phyloP scores from a whole-genome alignment of 1,284 basidiomycete genomes.

The Ganoderma meredithae region DNA sequence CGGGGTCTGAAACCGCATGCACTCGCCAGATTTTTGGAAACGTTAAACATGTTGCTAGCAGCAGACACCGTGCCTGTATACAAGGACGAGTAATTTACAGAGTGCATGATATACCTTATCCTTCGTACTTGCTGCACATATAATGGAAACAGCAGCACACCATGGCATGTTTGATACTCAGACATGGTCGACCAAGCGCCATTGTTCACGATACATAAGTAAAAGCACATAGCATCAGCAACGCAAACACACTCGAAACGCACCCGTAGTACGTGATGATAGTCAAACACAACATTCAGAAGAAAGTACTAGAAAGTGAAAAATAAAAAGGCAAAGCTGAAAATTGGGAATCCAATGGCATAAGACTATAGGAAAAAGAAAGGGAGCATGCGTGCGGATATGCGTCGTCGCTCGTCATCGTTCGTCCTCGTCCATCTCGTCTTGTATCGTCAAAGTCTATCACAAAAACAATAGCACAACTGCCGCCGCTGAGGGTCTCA shows the following conservation, averaged over 20 bases:
- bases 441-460: slow-evolving; percentile 14
- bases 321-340: not conserved
- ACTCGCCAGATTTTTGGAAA: not conserved
- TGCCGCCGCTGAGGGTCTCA: slow-evolving; percentile 1
- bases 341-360: not conserved
- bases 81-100: no score
- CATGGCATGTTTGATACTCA: not conserved
- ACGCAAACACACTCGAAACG: not conserved
- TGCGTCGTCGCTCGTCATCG: not conserved
- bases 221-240: slow-evolving; percentile 14
- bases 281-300: slow-evolving; percentile 4
- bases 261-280: not conserved
- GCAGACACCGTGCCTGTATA: no score
- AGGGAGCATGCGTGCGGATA: slow-evolving; percentile 11
- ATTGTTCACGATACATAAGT: slow-evolving; percentile 6
- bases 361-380: not conserved
- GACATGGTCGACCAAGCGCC: not conserved
- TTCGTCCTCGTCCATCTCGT: not conserved
- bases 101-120: no score
- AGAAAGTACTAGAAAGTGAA: no score
- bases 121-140: not conserved
- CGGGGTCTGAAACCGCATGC: not conserved
- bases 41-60: not conserved
- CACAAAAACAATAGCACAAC: no score
- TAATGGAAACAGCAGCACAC: not conserved